Evolutionary conservation across 441 rosid genomes (phyloP), one percentile per base, ranked within the genome.

Genomic region (Pelargonium myrrhifolium): DNA sequence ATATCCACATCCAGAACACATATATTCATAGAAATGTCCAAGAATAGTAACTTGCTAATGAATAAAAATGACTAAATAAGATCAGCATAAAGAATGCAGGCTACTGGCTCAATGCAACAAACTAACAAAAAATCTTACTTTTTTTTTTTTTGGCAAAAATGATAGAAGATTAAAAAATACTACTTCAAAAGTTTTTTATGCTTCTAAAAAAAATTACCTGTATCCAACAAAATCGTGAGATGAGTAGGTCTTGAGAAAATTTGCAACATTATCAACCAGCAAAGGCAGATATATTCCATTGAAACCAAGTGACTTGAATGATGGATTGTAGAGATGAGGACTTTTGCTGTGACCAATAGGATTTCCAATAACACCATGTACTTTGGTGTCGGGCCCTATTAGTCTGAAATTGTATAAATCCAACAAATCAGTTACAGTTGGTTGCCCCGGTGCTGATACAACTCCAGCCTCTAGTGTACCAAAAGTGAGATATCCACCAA

Each of bases 311-410:
- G 97, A 85, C 79, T 84, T 89, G 86, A 92, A 94, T 67, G 96
- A 96, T 82, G 82, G 91, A 74, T 92, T 92, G 81, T 81, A 87
- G 74, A 94, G 78, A 67, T 79, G 58, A 69, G 98, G 99, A 26
- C 92, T 86, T 78, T 92, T 94, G 85, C 98, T 94, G 79, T 94
- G 99, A 51, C 92, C 85, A 21, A 92, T 89, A 74, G 97, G 97
- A 83, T 89, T 94, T 59, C 98, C 98, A 40, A 92, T 89, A 72
- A 94, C 77, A 61, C 98, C 99, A 76, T 75, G 85, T 15, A 94
- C 97, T 82, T 86, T 87, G 7, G 97, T 92, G 68, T 89, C 97
- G 5, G 88, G 84, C 69, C 90, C 84, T 66, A 92, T 79, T 39
- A 74, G 84, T 77, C 96, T 83, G 77, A 92, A 87, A 78, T 92